phyloP scores from a whole-genome alignment of 2,329 filamentous ascomycete species.

The Diplodia scrobiculata region DNA sequence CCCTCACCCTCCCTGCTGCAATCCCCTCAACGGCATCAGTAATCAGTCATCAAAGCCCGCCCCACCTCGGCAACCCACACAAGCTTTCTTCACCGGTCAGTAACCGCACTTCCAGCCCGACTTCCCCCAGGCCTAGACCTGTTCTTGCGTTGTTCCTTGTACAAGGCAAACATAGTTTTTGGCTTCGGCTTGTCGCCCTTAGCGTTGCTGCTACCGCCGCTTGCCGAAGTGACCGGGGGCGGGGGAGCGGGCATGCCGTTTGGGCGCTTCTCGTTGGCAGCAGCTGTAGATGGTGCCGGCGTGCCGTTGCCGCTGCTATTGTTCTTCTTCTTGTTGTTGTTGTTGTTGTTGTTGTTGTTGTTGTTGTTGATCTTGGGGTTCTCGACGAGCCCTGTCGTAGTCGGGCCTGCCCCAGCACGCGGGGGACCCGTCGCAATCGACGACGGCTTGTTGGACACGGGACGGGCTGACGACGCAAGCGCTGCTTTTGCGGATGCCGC shows the following conservation, averaged over 20 bases:
- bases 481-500: neutral
- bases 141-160: slow-evolving; percentile 13
- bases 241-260: slow-evolving; percentile 6
- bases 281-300: neutral
- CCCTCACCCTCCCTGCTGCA: neutral
- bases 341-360: neutral
- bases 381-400: neutral
- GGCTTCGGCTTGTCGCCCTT: slow-evolving; percentile 15
- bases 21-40: neutral
- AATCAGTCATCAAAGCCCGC: neutral
- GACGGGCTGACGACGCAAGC: neutral
- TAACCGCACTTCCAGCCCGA: slow-evolving; percentile 1
- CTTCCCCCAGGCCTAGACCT: neutral
- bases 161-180: slow-evolving; percentile 16
- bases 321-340: no score
- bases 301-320: neutral
- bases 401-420: neutral
- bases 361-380: neutral
- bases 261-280: neutral
- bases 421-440: no score
- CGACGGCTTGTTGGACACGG: neutral
- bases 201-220: neutral
- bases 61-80: neutral
- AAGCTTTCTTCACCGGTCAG: neutral
- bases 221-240: neutral